Evolutionary conservation across 768 basidiomycete genomes (phyloP), one percentile per base, ranked within the genome.

Genomic region (Jaapia argillacea): DNA sequence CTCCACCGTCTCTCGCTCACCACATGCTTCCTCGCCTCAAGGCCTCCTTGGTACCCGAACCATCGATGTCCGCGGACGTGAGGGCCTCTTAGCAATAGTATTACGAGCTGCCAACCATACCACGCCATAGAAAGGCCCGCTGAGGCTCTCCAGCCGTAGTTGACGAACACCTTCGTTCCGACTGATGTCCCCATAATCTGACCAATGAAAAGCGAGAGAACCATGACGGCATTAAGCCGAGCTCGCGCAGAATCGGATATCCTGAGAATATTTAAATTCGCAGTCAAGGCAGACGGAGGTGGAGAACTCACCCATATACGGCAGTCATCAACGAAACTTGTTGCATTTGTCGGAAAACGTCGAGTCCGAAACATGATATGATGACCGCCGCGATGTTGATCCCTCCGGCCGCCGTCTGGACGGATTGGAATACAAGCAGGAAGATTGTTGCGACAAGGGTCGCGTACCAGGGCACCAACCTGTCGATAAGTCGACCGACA

Each of bases 141-240:
- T 2, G 71, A 74, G 0, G 82, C 69, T 26, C 76, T 68, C 85
- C 85, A 89, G 13, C 88, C 88, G 49, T 74, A 63, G 12, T 64
- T 51, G 23, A 81, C 69, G 61, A 86, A 91, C 2, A 90, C 71
- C 26, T 73, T 58, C 0, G 85, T 82, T 24, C 85, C 81, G 1
- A 81, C 79, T 0, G 82, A 70, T 0, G 86, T 88, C 14, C 88
- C 88, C 61, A 84, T 79, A 6, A 89, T 82, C 64, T 90, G 86
- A 0, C 88, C 88, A 20, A 85, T 69, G 59, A 87, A 86, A 24
- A 83, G 49, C 63, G 69, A 24, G 22, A 22, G 13, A 40, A 91
- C 73, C 36, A 79, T 68, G 36, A 88, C 71, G 1, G 88, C 86
- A 50, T 91, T 90, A 7, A 93, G 51, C 24, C 88, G 71, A 4